Base-by-base conservation (phyloP, 208 protist genomes). In the Trypanosoma scelopori region DNA sequence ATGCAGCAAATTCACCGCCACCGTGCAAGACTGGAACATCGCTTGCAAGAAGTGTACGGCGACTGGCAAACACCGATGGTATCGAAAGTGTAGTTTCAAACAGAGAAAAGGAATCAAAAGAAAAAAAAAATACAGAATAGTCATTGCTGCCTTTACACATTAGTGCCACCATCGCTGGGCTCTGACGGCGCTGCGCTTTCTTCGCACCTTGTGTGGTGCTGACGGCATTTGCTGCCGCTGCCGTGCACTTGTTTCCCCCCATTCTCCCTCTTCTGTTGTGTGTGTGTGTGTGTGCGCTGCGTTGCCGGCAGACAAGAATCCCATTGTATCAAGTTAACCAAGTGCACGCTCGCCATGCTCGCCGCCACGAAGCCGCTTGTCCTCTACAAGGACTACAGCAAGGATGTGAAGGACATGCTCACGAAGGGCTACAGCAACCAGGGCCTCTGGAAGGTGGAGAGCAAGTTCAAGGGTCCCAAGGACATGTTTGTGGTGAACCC, bases 341-440 rank as follows among this genome's bases (percentile, higher is more conserved):
- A 49, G 41, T 42, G 41, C 28, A 61, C 52, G 22, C 30, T 28
- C 35, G 20, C 30, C 41, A 67, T 63, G 57, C 61, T 71, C 42
- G 39, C 50, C 25, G 9, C 39, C 52, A 32, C 60, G 13, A 65
- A 64, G 56, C 51, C 52, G 16, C 28, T 65, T 11, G 47, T 57
- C 28, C 41, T 69, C 47, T 94, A 86, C 78, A 88, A 89, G 76
- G 89, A 94, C 72, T 94, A 79, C 74, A 73, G 81, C 76, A 94
- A 94, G 74, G 67, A 79, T 61, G 78, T 76, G 35, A 89, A 82
- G 62, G 89, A 94, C 50, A 58, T 91, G 43, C 80, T 94, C 28
- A 80, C 71, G 39, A 91, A 88, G 71, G 84, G 80, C 78, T 87
- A 79, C 69, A 73, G 65, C 39, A 67, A 61, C n/a, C 13, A 79